phyloP scores from a whole-genome alignment of 495 filamentous ascomycete genomes.

The Lepidopterella palustris region DNA sequence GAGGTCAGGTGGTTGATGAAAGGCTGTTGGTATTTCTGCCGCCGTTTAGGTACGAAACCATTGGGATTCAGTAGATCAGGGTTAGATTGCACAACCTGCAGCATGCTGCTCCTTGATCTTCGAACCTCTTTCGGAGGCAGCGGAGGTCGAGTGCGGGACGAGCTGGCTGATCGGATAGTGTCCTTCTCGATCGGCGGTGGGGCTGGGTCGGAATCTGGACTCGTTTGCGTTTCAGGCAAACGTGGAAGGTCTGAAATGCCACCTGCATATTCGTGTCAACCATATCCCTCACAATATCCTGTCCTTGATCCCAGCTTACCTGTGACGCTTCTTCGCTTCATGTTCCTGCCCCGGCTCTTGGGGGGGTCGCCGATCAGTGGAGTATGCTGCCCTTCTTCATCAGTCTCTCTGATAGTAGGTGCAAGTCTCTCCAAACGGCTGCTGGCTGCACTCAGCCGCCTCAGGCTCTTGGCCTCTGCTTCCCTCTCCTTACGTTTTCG shows the following conservation, averaged over 20 bases:
- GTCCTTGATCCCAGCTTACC: constrained; percentile 14
- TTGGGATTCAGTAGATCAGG: constrained; percentile 54
- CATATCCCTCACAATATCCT: constrained; percentile 27
- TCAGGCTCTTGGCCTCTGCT: constrained; percentile 68
- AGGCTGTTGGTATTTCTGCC: constrained; percentile 59
- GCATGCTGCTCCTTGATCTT: constrained; percentile 65
- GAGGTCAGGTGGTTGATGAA: constrained; percentile 73
- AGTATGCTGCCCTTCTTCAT: constrained; percentile 56
- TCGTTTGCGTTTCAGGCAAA: constrained; percentile 54
- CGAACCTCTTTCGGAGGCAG: constrained; percentile 80
- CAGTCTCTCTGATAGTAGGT: constrained; percentile 63
- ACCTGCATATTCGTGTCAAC: constrained; percentile 25
- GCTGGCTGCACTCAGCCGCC: constrained; percentile 79
- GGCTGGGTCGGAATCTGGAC: constrained; percentile 42
- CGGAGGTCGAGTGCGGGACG: constrained; percentile 63
- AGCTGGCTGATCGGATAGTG: constrained; percentile 61
- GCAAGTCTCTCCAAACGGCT: constrained; percentile 75
- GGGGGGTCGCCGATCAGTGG: constrained; percentile 35
- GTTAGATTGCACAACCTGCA: constrained; percentile 72
- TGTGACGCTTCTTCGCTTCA: constrained; percentile 30
- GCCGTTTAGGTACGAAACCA: constrained; percentile 47
- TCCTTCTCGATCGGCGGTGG: constrained; percentile 73
- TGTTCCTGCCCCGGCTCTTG: constrained; percentile 33
- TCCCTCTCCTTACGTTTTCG: constrained; percentile 80
- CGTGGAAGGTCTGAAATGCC: constrained; percentile 58